Conservation (phyloP, 805 yeast species). For the Metschnikowia amazonensis region DNA sequence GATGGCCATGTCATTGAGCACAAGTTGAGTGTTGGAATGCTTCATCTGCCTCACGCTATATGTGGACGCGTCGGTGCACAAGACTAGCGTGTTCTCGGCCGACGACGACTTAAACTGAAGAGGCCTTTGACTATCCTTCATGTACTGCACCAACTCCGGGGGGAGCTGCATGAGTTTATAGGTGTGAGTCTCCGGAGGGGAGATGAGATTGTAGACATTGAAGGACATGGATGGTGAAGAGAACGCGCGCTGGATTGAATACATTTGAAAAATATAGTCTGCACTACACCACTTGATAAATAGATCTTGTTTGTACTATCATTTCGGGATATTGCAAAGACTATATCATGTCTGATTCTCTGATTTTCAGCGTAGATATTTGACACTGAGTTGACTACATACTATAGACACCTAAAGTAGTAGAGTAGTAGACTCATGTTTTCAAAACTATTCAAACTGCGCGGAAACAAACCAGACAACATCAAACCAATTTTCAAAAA, state of each 20-base stretch:
- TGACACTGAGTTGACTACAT: too few species aligned
- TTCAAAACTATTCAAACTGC: too few species aligned
- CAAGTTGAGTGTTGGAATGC: conserved; percentile 79
- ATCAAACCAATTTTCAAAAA: too few species aligned
- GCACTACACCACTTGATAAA: too few species aligned
- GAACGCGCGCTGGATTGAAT: neutral
- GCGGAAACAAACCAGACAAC: too few species aligned
- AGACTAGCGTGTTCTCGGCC: conserved; percentile 42
- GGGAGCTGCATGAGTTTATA: conserved; percentile 20
- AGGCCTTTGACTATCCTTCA: conserved; percentile 6
- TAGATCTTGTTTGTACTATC: too few species aligned
- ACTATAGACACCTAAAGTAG: too few species aligned
- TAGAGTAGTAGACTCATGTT: too few species aligned
- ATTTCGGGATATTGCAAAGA: too few species aligned
- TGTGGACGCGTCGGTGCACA: conserved; percentile 57
- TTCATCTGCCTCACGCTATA: conserved; percentile 72
- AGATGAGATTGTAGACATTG: conserved; percentile 12
- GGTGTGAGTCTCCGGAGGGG: conserved; percentile 8
- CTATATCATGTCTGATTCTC: too few species aligned
- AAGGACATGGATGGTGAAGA: conserved; percentile 13
- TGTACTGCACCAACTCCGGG: conserved; percentile 9
- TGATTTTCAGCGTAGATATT: too few species aligned
- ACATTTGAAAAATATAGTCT: neutral
- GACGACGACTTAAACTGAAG: conserved; percentile 16
- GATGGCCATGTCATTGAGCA: conserved; percentile 31